A percentile compares a stretch with the other conserved stretches of the same genome.
Evolutionary conservation across 768 basidiomycete species (phyloP).

Genomic region (Boletus pseudopeckii): DNA sequence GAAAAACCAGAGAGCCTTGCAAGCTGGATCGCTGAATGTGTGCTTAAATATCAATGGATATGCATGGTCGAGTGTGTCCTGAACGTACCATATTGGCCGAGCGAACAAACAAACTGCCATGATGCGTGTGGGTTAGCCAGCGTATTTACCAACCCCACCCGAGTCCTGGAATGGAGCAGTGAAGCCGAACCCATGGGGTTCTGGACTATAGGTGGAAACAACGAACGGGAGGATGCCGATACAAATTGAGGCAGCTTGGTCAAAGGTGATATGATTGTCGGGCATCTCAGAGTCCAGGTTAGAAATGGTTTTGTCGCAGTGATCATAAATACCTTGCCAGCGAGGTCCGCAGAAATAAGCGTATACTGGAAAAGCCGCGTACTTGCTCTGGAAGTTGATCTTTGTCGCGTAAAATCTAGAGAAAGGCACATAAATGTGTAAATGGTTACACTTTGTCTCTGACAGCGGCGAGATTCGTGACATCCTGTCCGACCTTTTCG

Average conservation of each 20-base stretch:
- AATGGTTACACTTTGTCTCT: background rate
- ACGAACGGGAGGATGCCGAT: conserved; percentile 31
- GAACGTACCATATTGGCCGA: conserved; percentile 35
- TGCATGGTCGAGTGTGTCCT: too few species aligned
- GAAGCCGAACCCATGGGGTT: conserved; percentile 23
- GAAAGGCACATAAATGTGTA: background rate
- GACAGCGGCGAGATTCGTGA: background rate
- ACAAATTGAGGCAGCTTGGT: conserved; percentile 35
- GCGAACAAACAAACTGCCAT: conserved; percentile 32
- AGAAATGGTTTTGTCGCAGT: background rate
- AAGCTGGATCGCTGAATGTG: conserved; percentile 26
- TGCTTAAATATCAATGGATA: background rate
- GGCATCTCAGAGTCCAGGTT: background rate
- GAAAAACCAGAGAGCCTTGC: conserved; percentile 30
- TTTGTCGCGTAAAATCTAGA: conserved; percentile 1
- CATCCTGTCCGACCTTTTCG: conserved; percentile 31
- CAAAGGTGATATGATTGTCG: conserved; percentile 29
- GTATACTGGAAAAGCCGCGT: background rate
- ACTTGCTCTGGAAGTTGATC: background rate
- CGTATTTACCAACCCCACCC: conserved; percentile 26
- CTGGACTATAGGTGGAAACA: conserved; percentile 24
- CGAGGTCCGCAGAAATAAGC: background rate
- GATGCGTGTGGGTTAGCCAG: conserved; percentile 31
- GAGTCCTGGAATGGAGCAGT: conserved; percentile 19
- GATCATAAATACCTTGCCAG: background rate